These are phyloP conservation scores for Pythium rhizo-oryzae DNA, from an alignment of 352 stramenopile genomes.

Conservation along the genomic window DNA sequence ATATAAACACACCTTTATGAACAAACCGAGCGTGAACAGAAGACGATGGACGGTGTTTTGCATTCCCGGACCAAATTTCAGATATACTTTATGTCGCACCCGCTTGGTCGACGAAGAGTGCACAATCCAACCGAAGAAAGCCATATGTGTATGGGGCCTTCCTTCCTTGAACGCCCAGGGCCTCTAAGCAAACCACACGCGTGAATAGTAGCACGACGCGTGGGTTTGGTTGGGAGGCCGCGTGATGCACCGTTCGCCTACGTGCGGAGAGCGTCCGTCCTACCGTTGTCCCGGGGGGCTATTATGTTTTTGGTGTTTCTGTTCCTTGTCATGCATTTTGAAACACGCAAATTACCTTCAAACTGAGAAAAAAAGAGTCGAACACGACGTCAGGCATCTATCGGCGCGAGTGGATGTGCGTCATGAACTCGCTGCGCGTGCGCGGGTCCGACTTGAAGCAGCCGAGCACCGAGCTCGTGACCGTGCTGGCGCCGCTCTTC, in stretches of 20 bases:
- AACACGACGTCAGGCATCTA: constrained; percentile 33
- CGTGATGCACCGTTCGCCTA: constrained; percentile 31
- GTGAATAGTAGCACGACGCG: background rate
- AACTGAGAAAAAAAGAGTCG: background rate
- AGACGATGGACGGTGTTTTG: background rate
- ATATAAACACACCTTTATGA: no score
- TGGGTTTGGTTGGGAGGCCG: constrained; percentile 22
- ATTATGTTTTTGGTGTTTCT: background rate
- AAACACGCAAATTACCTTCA: background rate
- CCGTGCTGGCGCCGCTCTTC: constrained; percentile 96
- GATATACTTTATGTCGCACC: no score
- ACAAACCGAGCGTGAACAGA: no score
- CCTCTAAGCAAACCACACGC: constrained; percentile 20
- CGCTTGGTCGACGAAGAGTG: no score
- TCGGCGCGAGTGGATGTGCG: constrained; percentile 75
- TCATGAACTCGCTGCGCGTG: constrained; percentile 89
- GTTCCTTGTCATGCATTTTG: background rate
- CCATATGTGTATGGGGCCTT: no score
- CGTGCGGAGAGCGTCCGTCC: background rate
- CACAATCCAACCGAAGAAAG: no score
- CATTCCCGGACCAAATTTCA: background rate
- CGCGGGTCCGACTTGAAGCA: constrained; percentile 96
- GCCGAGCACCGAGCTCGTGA: constrained; percentile 97
- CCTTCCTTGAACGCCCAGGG: constrained; percentile 4
- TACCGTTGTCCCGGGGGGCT: background rate